Percentiles rank a stretch among this genome's conserved stretches.
Conservation (phyloP, 164 flowering plant species). For the Tetracentron sinense region DNA sequence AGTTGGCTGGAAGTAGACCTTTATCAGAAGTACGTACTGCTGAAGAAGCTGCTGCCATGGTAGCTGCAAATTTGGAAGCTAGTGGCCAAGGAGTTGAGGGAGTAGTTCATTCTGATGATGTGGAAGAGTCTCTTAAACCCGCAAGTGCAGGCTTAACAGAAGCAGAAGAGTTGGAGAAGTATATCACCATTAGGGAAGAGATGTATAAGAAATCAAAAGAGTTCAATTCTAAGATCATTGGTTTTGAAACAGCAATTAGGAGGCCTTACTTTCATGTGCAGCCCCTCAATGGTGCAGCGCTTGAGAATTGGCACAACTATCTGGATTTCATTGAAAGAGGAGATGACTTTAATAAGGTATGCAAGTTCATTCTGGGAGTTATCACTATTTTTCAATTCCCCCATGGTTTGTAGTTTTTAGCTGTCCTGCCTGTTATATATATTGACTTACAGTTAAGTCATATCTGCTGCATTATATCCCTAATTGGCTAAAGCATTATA, state of each 20-base stretch:
- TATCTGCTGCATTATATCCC: constrained; percentile 87
- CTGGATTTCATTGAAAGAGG: constrained; percentile 88
- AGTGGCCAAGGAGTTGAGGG: constrained; percentile 49
- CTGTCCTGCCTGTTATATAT: constrained; percentile 44
- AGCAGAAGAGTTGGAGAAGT: constrained; percentile 95
- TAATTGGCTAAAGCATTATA: constrained; percentile 86
- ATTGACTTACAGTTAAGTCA: constrained; percentile 87
- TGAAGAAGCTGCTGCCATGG: constrained; percentile 66
- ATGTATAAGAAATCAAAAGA: constrained; percentile 95
- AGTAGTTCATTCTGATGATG: constrained; percentile 53
- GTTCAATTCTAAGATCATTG: constrained; percentile 93
- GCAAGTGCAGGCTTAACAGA: constrained; percentile 74
- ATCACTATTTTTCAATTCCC: constrained; percentile 9
- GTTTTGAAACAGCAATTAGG: constrained; percentile 93
- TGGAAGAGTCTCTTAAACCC: constrained; percentile 53
- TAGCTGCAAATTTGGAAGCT: constrained; percentile 32
- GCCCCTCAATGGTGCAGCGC: constrained; percentile 80
- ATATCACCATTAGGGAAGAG: constrained; percentile 87
- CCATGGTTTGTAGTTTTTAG: constrained; percentile 37
- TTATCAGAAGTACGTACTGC: constrained; percentile 73
- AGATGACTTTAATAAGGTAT: constrained; percentile 89
- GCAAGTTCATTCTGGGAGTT: constrained; percentile 11
- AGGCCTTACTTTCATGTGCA: constrained; percentile 99
- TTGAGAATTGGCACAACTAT: constrained; percentile 96
- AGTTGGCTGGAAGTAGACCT: constrained; percentile 83